phyloP scores from a whole-genome alignment of 306 rosid genomes.

The Fagus sylvatica region DNA sequence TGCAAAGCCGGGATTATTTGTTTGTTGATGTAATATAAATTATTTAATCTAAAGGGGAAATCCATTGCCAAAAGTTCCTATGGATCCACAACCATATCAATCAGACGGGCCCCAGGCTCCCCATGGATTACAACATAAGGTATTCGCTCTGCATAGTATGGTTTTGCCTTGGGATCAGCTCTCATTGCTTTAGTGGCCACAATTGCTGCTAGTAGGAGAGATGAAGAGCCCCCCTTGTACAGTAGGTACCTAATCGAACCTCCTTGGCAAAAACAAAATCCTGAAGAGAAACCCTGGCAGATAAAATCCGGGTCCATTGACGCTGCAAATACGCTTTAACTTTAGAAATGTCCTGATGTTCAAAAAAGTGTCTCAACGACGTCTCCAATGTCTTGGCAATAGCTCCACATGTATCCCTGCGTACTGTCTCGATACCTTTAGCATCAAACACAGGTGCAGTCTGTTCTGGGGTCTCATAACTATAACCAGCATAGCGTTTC shows the following conservation, averaged over 20 bases:
- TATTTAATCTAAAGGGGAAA: conserved; percentile 78
- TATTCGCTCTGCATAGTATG: conserved; percentile 86
- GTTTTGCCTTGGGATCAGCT: conserved; percentile 89
- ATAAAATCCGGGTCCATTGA: conserved; percentile 87
- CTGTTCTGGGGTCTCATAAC: conserved; percentile 84
- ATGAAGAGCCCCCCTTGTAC: conserved; percentile 56
- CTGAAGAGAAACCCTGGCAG: conserved; percentile 71
- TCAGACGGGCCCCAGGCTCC: conserved; percentile 92
- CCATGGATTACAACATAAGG: conserved; percentile 90
- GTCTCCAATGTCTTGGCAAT: conserved; percentile 87
- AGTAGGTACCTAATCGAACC: conserved; percentile 87
- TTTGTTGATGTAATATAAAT: conserved; percentile 81
- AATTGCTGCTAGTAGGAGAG: conserved; percentile 96
- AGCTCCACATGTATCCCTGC: conserved; percentile 91
- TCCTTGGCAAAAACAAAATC: conserved; percentile 97
- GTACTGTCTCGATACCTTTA: conserved; percentile 93
- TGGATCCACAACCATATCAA: conserved; percentile 93
- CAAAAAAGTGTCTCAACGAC: conserved; percentile 82
- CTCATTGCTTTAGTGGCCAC: conserved; percentile 93
- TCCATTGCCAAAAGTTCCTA: conserved; percentile 71
- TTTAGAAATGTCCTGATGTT: conserved; percentile 65
- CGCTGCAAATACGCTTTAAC: conserved; percentile 78
- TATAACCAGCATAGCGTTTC: conserved; percentile 95
- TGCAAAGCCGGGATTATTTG: conserved; percentile 93
- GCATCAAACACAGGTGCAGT: conserved; percentile 84